Evolutionary conservation across 192 early-diverging fungal species (phyloP), one percentile per base, ranked within the genome.

Genomic region (Gigaspora rosea): DNA sequence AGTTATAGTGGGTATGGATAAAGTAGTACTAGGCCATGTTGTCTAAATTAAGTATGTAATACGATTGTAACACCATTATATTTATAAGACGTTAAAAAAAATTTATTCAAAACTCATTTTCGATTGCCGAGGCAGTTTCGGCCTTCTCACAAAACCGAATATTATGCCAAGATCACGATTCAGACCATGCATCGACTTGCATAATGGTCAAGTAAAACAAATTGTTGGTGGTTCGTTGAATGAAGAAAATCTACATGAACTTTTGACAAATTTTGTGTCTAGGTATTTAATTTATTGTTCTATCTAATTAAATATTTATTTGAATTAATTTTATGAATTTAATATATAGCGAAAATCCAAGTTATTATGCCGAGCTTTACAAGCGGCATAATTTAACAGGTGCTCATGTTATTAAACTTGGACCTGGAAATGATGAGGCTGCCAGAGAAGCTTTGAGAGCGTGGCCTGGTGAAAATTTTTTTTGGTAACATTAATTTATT

Each of bases 171-270:
- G 61, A 80, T 92, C 95, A 47, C 78, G 83, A 79, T 98, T 99
- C 84, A 87, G 94, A 20, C 95, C 97, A n/a, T 99, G 98, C 86
- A 98, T 99, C 78, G 98, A 99, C 86, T 86, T 99, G 62, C 98
- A 99, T 86, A 80, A 90, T 50, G 98, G 98, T 52, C 91, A 95
- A 82, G 98, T 99, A 75, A 99, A 99, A 85, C 98, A 99, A 82
- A 98, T 99, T 69, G 96, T 99, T 61, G 98, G 98, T 46, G 96
- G 94, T 54, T 93, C 97, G 61, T 87, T 99, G 20, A 87, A 81
- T 77, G 93, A 94, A 78, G 71, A 83, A 49, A 85, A 82, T 35
- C 85, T 83, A 10, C 78, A 87, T 5, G 75, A 72, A 32, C 86
- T 97, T 27, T 84, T 87, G 54, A 97, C 96, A 1, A 99, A 99